Evolutionary conservation across 2,329 filamentous ascomycete species (phyloP), one percentile per base, ranked within the genome.

Genomic region (Penicillium sp.): DNA sequence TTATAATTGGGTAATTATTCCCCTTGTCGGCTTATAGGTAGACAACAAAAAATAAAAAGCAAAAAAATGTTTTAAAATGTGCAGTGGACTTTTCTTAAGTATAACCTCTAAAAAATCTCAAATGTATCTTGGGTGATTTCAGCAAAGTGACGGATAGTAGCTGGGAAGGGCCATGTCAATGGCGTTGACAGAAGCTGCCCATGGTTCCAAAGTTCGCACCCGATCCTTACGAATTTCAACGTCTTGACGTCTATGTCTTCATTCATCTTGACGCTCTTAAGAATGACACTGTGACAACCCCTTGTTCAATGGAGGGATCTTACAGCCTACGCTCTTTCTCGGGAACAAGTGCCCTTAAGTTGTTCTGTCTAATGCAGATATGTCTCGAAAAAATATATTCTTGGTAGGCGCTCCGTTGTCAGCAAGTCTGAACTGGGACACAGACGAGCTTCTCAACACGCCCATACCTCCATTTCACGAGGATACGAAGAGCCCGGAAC

Each of bases 381-480:
- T 75, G 72, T 47, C 68, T 28, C 56, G 42, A 42, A 73, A 64
- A 54, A 61, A 65, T 62, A 78, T 84, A 50, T 78, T 84, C 57
- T 72, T 86, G 53, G 78, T 81, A 51, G 88, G 88, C 25, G 85
- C 87, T n/a, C 88, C 88, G 2, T 72, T 79, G 33, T 67, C 74
- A 30, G 73, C 72, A 10, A 72, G 75, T 25, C 76, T 90, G 22
- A 71, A 79, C 38, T 89, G 86, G 82, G 69, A 78, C 43, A 69
- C 80, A 12, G 62, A 72, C 1, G 64, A 69, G n/a, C 77, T 90
- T 37, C 72, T 85, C 17, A 66, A 78, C 8, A 67, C 69, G 12
- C 82, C 81, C 55, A 66, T 78, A 35, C 60, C 59, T 19, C 72
- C 72, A 28, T 75, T 75, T 30, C 2, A 51, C 31, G 50, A 63